Percentiles rank a stretch among this genome's conserved stretches.
phyloP scores from a whole-genome alignment of 169 alveolate species.

The Eimeria necatrix region DNA sequence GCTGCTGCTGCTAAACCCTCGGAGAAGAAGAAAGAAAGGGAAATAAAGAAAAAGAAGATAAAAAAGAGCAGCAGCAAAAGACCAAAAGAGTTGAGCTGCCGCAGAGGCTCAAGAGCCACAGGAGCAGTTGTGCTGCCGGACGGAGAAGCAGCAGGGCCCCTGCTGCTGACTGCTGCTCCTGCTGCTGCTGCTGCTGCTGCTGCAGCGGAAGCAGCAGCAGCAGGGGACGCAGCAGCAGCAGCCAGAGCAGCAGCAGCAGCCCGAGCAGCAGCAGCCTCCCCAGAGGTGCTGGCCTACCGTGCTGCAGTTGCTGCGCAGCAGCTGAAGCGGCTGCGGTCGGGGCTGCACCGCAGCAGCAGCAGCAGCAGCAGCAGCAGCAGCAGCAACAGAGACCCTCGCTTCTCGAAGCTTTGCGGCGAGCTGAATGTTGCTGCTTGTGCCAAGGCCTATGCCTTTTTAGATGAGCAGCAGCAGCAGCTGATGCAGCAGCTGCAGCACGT shows the following conservation, averaged over 20 bases:
- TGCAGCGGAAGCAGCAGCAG: too few species aligned
- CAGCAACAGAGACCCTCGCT: constrained; percentile 71
- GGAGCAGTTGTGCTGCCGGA: constrained; percentile 7
- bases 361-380: too few species aligned
- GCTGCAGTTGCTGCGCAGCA: not conserved
- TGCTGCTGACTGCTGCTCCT: not conserved
- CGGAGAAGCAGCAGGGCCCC: constrained; percentile 33
- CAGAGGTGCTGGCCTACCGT: not conserved
- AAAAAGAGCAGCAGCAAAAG: not conserved
- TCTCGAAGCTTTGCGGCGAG: constrained; percentile 58
- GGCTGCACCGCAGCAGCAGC: not conserved
- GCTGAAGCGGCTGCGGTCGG: constrained; percentile 3
- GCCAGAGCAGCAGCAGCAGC: constrained; percentile 4
- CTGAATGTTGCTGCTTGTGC: constrained; percentile 41
- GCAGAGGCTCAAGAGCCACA: not conserved
- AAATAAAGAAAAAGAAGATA: not conserved
- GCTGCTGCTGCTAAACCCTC: too few species aligned
- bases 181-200: not conserved
- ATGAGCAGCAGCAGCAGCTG: constrained; percentile 70
- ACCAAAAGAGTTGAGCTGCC: not conserved
- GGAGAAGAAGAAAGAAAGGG: too few species aligned
- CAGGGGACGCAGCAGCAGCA: too few species aligned
- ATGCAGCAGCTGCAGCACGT: constrained; percentile 47
- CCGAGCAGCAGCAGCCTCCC: not conserved
- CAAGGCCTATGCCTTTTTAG: constrained; percentile 68